Percentiles rank a stretch among this genome's conserved stretches.
Evolutionary conservation across 352 stramenopile species (phyloP).

Genomic region (Pythium sp.): DNA sequence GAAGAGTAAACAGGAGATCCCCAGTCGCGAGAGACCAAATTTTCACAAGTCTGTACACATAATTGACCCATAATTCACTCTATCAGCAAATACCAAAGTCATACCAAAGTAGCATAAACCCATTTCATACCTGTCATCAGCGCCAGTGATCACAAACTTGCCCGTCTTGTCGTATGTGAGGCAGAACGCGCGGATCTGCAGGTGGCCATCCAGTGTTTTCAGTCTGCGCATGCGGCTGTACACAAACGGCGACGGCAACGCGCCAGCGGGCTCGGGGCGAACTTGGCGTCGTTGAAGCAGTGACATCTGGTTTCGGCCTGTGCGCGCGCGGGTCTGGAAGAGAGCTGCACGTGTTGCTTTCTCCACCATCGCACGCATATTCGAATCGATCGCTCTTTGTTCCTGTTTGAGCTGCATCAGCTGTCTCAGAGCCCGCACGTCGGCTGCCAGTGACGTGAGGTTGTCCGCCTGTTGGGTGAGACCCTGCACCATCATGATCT

Average conservation of each 20-base stretch:
- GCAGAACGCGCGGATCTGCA: constrained; percentile 94
- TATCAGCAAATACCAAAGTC: not conserved
- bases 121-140: constrained; percentile 87
- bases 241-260: constrained; percentile 53
- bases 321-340: constrained; percentile 44
- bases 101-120: constrained; percentile 1
- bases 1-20: constrained; percentile 77
- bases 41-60: constrained; percentile 87
- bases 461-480: constrained; percentile 24
- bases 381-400: constrained; percentile 27
- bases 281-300: constrained; percentile 54
- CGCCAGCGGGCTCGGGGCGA: constrained; percentile 22
- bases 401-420: constrained; percentile 66
- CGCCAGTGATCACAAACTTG: constrained; percentile 96
- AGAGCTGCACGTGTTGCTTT: constrained; percentile 37
- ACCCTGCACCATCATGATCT: constrained; percentile 25
- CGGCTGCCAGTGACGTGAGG: constrained; percentile 53
- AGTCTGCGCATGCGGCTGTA: constrained; percentile 78
- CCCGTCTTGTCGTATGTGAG: constrained; percentile 95
- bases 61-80: not conserved
- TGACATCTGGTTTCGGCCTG: constrained; percentile 57
- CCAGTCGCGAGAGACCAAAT: constrained; percentile 92
- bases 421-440: constrained; percentile 72
- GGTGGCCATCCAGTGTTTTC: constrained; percentile 91
- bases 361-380: constrained; percentile 34